Percentiles rank a stretch among this genome's conserved stretches.
These are phyloP conservation scores for Sugiyamaella chiloensis DNA, from an alignment of 805 yeast species.

Conservation along the genomic window DNA sequence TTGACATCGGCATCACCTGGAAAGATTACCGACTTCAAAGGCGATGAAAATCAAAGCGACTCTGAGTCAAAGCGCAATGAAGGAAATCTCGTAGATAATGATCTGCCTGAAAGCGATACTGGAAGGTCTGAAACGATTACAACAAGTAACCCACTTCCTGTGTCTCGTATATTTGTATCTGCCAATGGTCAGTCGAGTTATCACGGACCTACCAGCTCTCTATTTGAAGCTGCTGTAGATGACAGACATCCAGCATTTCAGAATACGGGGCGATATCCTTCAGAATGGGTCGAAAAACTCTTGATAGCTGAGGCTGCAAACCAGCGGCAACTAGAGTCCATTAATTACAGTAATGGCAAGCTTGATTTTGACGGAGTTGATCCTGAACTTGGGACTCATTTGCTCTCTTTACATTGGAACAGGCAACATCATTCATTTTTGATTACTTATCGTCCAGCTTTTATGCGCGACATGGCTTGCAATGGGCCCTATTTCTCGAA, in stretches of 20 bases:
- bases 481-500: slow-evolving; percentile 11
- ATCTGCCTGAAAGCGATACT: no score
- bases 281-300: slow-evolving; percentile 6
- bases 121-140: no score
- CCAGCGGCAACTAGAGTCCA: slow-evolving; percentile 8
- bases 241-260: background rate
- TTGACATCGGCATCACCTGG: background rate
- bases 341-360: background rate
- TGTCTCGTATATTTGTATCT: background rate
- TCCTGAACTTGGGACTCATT: slow-evolving; percentile 9
- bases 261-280: background rate
- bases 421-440: slow-evolving; percentile 10
- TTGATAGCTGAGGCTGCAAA: slow-evolving; percentile 9
- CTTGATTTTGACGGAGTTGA: slow-evolving; percentile 11
- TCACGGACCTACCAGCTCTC: slow-evolving; percentile 9
- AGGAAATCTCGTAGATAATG: no score
- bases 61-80: no score
- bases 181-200: slow-evolving; percentile 9
- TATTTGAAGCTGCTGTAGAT: slow-evolving; percentile 7
- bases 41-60: no score
- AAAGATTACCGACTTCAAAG: background rate
- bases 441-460: slow-evolving; percentile 9
- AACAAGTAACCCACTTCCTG: background rate
- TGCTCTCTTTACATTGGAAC: slow-evolving; percentile 10
- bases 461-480: slow-evolving; percentile 10